Evolutionary conservation across 1,139 yeast genomes (phyloP).

Genomic region (Candida albicans): DNA sequence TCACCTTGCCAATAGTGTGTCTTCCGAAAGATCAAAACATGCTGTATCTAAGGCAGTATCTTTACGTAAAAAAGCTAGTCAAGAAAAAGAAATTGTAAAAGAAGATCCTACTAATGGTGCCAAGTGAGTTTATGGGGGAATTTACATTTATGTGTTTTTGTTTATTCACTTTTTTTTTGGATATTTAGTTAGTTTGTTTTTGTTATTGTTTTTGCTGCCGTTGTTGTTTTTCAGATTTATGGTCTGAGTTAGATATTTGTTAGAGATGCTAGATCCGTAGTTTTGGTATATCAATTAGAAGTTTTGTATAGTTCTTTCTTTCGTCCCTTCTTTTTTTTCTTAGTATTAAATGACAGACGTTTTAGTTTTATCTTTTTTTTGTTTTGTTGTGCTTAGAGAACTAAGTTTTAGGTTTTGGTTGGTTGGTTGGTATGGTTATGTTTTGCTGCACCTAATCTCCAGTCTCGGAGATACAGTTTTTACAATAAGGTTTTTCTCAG

Average conservation of each 20-base stretch:
- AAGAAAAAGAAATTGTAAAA: slow-evolving; percentile 15
- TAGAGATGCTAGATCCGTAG: not conserved
- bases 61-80: slow-evolving; percentile 15
- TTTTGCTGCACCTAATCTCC: too few species aligned
- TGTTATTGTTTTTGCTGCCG: too few species aligned
- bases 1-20: slow-evolving; percentile 51
- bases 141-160: not conserved
- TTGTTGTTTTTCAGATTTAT: too few species aligned
- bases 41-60: slow-evolving; percentile 37
- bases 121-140: not conserved
- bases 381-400: not conserved
- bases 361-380: not conserved
- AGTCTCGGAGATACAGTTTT: too few species aligned
- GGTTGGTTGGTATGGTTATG: not conserved
- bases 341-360: not conserved
- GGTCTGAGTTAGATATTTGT: not conserved
- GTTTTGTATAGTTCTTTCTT: not conserved
- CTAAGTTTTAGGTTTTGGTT: not conserved
- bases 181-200: not conserved
- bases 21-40: slow-evolving; percentile 42
- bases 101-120: not conserved
- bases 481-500: too few species aligned
- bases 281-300: not conserved
- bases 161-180: not conserved
- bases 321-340: not conserved